phyloP scores from a whole-genome alignment of 345 rosid species.

The Hirschfeldia incana region DNA sequence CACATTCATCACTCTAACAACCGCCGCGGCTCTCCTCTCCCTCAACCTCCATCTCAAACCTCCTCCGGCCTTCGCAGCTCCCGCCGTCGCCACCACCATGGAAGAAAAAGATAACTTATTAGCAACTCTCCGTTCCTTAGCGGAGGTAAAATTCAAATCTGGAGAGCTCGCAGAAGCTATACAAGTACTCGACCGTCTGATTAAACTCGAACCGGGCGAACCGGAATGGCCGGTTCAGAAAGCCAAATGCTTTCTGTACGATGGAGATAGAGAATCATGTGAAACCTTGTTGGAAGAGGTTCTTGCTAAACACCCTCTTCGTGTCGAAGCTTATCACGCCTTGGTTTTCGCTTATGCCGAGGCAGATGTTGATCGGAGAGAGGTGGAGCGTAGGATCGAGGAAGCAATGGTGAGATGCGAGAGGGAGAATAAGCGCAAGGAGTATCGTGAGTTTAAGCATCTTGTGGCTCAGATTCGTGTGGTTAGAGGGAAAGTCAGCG shows the following conservation, averaged over 20 bases:
- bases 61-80: constrained; percentile 54
- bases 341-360: constrained; percentile 68
- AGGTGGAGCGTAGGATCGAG: constrained; percentile 56
- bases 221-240: constrained; percentile 72
- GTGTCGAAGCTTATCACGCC: constrained; percentile 88
- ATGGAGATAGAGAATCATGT: constrained; percentile 64
- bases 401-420: constrained; percentile 71
- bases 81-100: background rate
- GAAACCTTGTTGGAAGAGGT: constrained; percentile 59
- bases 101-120: too few relatives aligned
- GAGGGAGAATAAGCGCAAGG: constrained; percentile 57
- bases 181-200: constrained; percentile 63
- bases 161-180: constrained; percentile 61
- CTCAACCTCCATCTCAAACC: constrained; percentile 47
- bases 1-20: constrained; percentile 60
- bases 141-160: constrained; percentile 73
- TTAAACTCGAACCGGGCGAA: constrained; percentile 72
- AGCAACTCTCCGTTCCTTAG: constrained; percentile 51
- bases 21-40: constrained; percentile 64
- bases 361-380: constrained; percentile 49
- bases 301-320: constrained; percentile 64
- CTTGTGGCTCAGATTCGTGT: constrained; percentile 76
- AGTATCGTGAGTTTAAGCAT: constrained; percentile 71
- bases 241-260: constrained; percentile 56
- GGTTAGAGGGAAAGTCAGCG: constrained; percentile 59